Base-by-base conservation (phyloP, 208 protist species). In the Acanthamoeba royreba region DNA sequence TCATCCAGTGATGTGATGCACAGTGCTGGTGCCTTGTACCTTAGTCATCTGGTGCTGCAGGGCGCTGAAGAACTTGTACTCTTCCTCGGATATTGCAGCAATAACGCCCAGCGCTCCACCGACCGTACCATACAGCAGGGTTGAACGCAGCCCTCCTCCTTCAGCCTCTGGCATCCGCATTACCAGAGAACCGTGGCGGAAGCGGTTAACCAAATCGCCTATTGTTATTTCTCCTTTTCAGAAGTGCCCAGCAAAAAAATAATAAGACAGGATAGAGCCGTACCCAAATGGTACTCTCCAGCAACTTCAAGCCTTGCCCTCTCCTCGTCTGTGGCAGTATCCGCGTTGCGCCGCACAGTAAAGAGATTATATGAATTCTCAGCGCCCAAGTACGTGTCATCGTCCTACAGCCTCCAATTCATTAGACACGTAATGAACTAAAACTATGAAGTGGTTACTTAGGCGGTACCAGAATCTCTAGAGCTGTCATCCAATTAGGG, bases 321-420 rank as follows among this genome's bases (percentile, higher is more conserved):
- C 38, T 98, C 97, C 4, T 97, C 95, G 83, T 97, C 97, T 11
- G 87, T 96, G 0, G 96, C 53, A 31, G 97, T 93, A 35, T 96
- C 97, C 15, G 55, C 63, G 72, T 97, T 98, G 52, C 93, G 93
- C 31, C 81, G 33, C 0, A 95, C 43, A 0, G 95, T 95, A 92
- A 97, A 95, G 7, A 98, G 87, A 88, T 98, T 98, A 72, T 83
- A 95, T 17, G 42, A 46, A 47, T 96, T 96, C 35, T 98, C 97
- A 2, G 96, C 94, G 33, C 94, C 96, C 9, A 98, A 33, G 88
- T 92, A 97, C 25, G 85, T 95, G 19, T 97, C 96, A 52, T 97
- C 96, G 61, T 97, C 96, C 61, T 72, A 35, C 61, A 11, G 19
- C 49, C 13, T n/a, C 9, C 42, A n/a, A n/a, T n/a, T n/a, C n/a